Percentiles rank a stretch among this genome's conserved stretches.
Evolutionary conservation across 83 land plant species (phyloP).

Genomic region (Isoetes engelmannii): DNA sequence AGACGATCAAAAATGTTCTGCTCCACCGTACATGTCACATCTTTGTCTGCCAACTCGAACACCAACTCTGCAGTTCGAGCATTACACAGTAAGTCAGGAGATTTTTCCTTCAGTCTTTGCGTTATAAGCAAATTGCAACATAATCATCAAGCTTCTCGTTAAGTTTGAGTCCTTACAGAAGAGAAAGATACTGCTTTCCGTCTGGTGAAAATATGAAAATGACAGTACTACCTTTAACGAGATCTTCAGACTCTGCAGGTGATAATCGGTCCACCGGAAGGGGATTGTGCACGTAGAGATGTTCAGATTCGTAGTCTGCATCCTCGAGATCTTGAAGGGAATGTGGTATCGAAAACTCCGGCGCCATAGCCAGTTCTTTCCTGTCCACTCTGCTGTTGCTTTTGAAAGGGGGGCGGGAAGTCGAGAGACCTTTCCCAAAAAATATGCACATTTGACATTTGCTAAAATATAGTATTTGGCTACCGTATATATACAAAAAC

Average conservation of each 20-base stretch:
- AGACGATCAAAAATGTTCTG: conserved; percentile 77
- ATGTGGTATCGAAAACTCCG: conserved; percentile 50
- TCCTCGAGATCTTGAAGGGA: conserved; percentile 51
- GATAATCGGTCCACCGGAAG: conserved; percentile 35
- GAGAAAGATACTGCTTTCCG: not conserved
- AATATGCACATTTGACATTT: no score
- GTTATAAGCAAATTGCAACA: not conserved
- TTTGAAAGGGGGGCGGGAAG: no score
- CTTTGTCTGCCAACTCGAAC: conserved; percentile 82
- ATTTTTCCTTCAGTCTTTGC: not conserved
- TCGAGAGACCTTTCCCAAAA: no score
- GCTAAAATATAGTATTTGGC: no score
- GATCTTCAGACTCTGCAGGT: conserved; percentile 55
- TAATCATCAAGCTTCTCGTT: not conserved
- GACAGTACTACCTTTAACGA: conserved; percentile 56
- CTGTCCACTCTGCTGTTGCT: no score
- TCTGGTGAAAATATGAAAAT: not conserved
- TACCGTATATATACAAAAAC: no score
- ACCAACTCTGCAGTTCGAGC: conserved; percentile 37
- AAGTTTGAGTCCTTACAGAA: not conserved
- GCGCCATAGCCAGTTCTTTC: conserved; percentile 26
- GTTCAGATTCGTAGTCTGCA: conserved; percentile 30
- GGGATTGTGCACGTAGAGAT: conserved; percentile 46
- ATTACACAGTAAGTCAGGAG: not conserved
- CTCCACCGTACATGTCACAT: conserved; percentile 79